Evolutionary conservation across 1,284 basidiomycete genomes (phyloP).

Genomic region (Porodaedalea pini): DNA sequence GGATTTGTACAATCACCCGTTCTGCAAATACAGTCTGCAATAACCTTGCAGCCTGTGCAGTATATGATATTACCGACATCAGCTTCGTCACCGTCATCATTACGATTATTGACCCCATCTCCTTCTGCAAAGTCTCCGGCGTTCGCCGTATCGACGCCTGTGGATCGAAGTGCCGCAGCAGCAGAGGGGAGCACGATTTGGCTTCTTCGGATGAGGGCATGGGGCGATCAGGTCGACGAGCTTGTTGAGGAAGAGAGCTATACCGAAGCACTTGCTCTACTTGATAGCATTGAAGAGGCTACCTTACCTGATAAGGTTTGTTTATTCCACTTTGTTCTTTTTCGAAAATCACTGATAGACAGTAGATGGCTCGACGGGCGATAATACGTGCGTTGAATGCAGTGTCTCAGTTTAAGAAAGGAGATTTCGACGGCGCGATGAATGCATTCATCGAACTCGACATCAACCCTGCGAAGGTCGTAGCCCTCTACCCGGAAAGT

Average conservation of each 20-base stretch:
- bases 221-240: conserved; percentile 84
- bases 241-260: conserved; percentile 73
- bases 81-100: conserved; percentile 28
- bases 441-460: conserved; percentile 87
- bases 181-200: conserved; percentile 76
- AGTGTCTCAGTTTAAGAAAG: conserved; percentile 69
- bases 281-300: conserved; percentile 67
- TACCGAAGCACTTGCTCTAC: conserved; percentile 75
- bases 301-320: conserved; percentile 66
- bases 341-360: conserved; percentile 3
- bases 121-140: conserved; percentile 53
- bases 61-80: conserved; percentile 64
- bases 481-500: conserved; percentile 82
- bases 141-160: conserved; percentile 70
- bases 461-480: conserved; percentile 89
- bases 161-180: conserved; percentile 58
- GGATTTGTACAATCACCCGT: conserved; percentile 52
- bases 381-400: conserved; percentile 71
- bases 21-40: conserved; percentile 76
- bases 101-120: conserved; percentile 51
- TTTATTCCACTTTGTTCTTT: conserved; percentile 10
- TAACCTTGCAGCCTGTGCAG: conserved; percentile 66
- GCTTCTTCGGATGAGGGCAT: conserved; percentile 67
- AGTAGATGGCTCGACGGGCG: conserved; percentile 50
- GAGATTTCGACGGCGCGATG: conserved; percentile 74